Base-by-base conservation (phyloP, 176 grass and related monocot species). In the Carex myosuroides region DNA sequence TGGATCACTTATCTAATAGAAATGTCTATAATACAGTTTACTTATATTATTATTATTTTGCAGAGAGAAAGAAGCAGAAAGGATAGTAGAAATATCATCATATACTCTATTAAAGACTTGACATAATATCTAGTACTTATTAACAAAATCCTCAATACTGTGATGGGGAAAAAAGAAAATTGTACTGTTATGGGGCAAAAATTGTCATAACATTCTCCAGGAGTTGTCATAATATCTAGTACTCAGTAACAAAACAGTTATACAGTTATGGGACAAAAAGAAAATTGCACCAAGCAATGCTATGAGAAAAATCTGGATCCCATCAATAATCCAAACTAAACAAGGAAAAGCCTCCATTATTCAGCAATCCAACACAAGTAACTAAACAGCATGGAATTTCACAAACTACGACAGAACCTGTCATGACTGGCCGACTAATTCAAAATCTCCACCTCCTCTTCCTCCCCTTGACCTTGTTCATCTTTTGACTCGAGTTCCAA, bases 401-500 rank as follows among this genome's bases (percentile, higher is more conserved):
- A 72, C 17, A 73, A 64, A 52, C 58, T 46, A 65, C 79, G 11
- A 37, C 22, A 79, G 10, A 65, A 66, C 21, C 79, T 81, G 37
- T 54, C 14, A 60, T 13, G 12, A 68, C 16, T 22, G 14, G 18
- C 1, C 41, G 26, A 73, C 14, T 58, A 74, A 13, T 33, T 60
- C 61, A 88, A 83, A 64, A 2, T 55, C 68, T 79, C 67, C 71
- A 50, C 44, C 39, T 83, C 80, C 46, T 57, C 69, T 33, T 60
- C 84, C 79, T 87, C 67, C 63, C 76, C 39, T 69, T 85, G 72
- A 68, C 85, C 83, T 30, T 50, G 17, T 39, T 86, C 85, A 24
- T 75, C 91, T 86, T 89, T 88, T 9, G 42, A 41, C 33, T 60
- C 85, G 57, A 41, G 81, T 24, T 66, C 82, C 46, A 85, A 80